Evolutionary conservation across 805 yeast species (phyloP), one percentile per base, ranked within the genome.

Genomic region (Scheffersomyces spartinae): DNA sequence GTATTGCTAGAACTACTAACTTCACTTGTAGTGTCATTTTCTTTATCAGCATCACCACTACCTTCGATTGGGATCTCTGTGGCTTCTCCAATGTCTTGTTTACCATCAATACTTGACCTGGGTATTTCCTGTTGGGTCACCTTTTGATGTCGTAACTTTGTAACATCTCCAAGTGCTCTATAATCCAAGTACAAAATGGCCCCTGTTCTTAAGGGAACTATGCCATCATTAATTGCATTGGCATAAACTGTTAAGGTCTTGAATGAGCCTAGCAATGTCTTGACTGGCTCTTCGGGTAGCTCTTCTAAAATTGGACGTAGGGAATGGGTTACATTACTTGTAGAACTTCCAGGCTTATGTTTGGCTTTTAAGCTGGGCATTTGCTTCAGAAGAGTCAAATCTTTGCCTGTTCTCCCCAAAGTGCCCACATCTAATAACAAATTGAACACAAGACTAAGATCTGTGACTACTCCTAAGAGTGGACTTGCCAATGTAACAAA

Each of bases 401-500:
- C 68, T 18, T 66, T 43, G 2, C 68, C 68, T 1, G 66, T 61
- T 29, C 52, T 57, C 9, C 68, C 68, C 21, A 61, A 37, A 2
- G 65, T 57, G 5, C 68, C 68, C 15, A 61, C 30, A 32, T 59
- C 65, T 23, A 61, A 40, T 22, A 60, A 53, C 61, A 63, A 55
- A 15, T 55, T 43, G 16, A 60, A 45, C 22, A 49, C 26, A 21
- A 58, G 46, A 30, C 60, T 57, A 42, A 55, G 44, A 31, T 61
- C 68, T 37, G 51, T 50, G 24, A 60, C 39, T 2, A 61, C 49
- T 4, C 68, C 68, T 14, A 61, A 41, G 25, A 60, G 38, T 7
- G 68, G 68, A 21, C 55, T 43, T 9, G 68, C 66, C 51, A 61
- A 35, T 19, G 49, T 45, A n/a, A 61, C 43, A 16, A 61, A 43